phyloP scores from a whole-genome alignment of 192 early-diverging fungal genomes.

The Chytriomyces confervae region DNA sequence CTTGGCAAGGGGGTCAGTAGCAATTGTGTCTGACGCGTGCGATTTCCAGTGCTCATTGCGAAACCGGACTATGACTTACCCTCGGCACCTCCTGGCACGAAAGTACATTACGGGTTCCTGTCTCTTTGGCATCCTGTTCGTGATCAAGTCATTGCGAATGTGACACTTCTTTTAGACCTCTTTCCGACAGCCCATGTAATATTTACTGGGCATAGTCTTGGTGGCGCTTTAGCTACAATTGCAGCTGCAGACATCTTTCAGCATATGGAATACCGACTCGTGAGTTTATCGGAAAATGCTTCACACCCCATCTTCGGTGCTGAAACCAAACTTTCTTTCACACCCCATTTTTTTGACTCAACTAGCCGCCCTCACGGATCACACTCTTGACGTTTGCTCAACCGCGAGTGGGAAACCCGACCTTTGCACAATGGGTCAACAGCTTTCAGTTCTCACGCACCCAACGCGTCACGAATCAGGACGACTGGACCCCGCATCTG shows the following conservation, averaged over 20 bases:
- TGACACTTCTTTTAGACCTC: not conserved
- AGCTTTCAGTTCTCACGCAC: conserved; percentile 2
- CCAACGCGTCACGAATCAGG: conserved; percentile 40
- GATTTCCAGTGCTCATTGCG: conserved; percentile 25
- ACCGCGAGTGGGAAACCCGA: conserved; percentile 47
- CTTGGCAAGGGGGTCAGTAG: not conserved
- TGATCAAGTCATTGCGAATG: conserved; percentile 20
- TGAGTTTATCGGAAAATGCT: not conserved
- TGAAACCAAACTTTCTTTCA: not conserved
- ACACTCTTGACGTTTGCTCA: conserved; percentile 41
- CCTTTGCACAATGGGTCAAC: conserved; percentile 34
- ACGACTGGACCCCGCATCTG: conserved; percentile 43
- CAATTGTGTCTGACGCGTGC: no score
- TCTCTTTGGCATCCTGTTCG: conserved; percentile 37
- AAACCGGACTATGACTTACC: conserved; percentile 43
- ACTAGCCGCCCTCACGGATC: conserved; percentile 15
- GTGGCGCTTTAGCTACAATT: conserved; percentile 45
- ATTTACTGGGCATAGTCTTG: conserved; percentile 46
- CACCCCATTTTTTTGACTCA: not conserved
- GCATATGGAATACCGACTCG: conserved; percentile 6
- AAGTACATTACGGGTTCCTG: conserved; percentile 49
- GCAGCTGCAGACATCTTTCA: conserved; percentile 37
- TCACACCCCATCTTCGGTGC: not conserved
- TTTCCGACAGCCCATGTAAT: conserved; percentile 25
- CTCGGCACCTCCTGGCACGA: conserved; percentile 42